Evolutionary conservation across 2,329 filamentous ascomycete species (phyloP).

Genomic region (Cercospora sp.): DNA sequence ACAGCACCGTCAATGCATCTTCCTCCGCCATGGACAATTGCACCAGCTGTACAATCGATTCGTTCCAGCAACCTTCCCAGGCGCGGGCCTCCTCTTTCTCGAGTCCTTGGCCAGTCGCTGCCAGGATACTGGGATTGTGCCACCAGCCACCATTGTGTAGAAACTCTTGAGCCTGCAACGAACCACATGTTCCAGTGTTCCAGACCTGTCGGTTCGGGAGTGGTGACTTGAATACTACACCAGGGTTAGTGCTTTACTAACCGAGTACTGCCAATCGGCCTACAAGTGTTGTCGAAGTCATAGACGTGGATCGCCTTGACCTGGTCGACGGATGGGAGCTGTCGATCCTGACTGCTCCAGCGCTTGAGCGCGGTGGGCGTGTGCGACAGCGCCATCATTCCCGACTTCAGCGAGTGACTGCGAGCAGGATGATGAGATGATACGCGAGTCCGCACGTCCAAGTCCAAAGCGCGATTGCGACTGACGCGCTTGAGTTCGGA

Average conservation of each 20-base stretch:
- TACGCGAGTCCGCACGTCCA: background rate
- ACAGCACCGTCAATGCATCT: conserved; percentile 78
- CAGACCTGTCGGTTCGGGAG: conserved; percentile 87
- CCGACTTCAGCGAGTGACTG: background rate
- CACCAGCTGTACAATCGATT: conserved; percentile 77
- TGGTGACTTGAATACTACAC: conserved; percentile 81
- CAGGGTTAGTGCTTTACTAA: conserved; percentile 22
- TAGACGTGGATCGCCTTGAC: conserved; percentile 87
- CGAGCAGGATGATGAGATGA: background rate
- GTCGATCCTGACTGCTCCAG: conserved; percentile 77
- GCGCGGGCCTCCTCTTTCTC: conserved; percentile 78
- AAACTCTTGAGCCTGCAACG: conserved; percentile 71
- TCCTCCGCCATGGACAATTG: conserved; percentile 78
- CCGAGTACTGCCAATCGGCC: conserved; percentile 36
- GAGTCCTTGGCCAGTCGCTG: conserved; percentile 78
- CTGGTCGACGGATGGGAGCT: conserved; percentile 67
- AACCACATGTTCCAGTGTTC: conserved; percentile 74
- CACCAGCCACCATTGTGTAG: conserved; percentile 80
- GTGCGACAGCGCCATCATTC: conserved; percentile 19
- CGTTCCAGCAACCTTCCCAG: conserved; percentile 97
- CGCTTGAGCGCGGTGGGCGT: conserved; percentile 76
- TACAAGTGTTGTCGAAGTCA: conserved; percentile 96
- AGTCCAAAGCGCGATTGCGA: background rate
- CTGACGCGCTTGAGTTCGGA: background rate
- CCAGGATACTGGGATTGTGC: conserved; percentile 86